These are phyloP conservation scores for Paraconiothyrium sp. DNA, from an alignment of 2,329 filamentous ascomycete species.

Conservation along the genomic window DNA sequence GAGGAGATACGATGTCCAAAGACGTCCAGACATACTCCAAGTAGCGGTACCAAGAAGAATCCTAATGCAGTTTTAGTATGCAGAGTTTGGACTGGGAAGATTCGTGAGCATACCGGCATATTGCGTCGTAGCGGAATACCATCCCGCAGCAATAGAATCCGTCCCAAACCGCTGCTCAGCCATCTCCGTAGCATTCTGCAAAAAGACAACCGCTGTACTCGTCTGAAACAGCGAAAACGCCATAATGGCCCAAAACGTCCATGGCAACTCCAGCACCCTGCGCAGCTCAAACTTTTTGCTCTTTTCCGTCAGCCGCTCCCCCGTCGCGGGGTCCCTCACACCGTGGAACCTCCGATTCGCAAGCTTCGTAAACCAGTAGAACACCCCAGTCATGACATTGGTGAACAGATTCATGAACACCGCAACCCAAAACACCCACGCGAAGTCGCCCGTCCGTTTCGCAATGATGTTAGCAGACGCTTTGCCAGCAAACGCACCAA, in stretches of 20 bases:
- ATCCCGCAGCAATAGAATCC: constrained; percentile 65
- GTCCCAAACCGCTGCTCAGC: constrained; percentile 68
- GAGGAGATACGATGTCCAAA: constrained; percentile 63
- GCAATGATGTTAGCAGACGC: constrained; percentile 69
- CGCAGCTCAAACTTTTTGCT: constrained; percentile 65
- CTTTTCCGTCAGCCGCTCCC: constrained; percentile 68
- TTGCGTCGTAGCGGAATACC: constrained; percentile 67
- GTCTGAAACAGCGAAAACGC: constrained; percentile 68
- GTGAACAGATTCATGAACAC: constrained; percentile 73
- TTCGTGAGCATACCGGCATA: constrained; percentile 54
- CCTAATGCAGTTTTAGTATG: constrained; percentile 15
- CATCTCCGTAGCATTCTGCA: constrained; percentile 68
- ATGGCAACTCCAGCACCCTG: constrained; percentile 67
- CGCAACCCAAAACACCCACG: constrained; percentile 69
- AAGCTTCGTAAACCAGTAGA: constrained; percentile 66
- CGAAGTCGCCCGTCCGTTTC: constrained; percentile 66
- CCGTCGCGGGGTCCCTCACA: constrained; percentile 64
- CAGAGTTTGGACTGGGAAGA: background rate
- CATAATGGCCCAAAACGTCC: constrained; percentile 67
- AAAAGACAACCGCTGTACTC: constrained; percentile 63
- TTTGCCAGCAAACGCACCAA: constrained; percentile 69
- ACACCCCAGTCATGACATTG: constrained; percentile 62
- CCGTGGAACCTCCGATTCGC: constrained; percentile 59
- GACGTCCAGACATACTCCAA: constrained; percentile 67
- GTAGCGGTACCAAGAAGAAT: constrained; percentile 67